Base-by-base conservation (phyloP, 164 flowering plant genomes). In the Stephania japonica region DNA sequence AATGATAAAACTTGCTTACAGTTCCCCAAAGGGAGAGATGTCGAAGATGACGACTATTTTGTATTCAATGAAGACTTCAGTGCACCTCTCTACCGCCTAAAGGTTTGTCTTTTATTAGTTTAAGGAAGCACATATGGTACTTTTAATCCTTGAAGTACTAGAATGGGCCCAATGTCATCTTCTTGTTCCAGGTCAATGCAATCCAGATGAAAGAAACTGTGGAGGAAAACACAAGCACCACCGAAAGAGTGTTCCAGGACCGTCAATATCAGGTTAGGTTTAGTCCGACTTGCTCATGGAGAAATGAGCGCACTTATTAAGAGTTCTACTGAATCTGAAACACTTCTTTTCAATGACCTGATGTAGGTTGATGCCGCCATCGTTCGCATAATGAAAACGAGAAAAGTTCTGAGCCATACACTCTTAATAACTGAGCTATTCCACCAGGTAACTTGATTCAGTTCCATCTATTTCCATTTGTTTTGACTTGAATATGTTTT, bases 251-350 rank as follows among this genome's bases (percentile, higher is more conserved):
- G 14, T 93, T 91, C 79, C 98, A 93, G 78, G 98, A 93, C 77
- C 98, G 98, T 64, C 99, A 96, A 77, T 93, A 96, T 84, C 99
- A 96, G 97, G 99, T 93, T 75, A 96, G 97, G 99, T 93, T 75
- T 21, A 23, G 4, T 13, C 23, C 26, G 41, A 21, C 26, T 41
- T 43, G 21, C 16, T 38, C 42, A 4, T 13, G 61, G 21, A 59
- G 12, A 10, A 53, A 70, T 11, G 16, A n/a, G 14, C 25, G 67
- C 6, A 23, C 68, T 24, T 71, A 12, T 16, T 32, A 67, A 61
- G 25, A 62, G 53, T n/a, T 27, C 19, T n/a, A n/a, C 27, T 42
- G n/a, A 64, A 42, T 42, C 18, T 21, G 21, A n/a, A 32, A 21
- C 53, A 26, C 19, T n/a, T 23, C 43, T 49, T 32, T 32, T 32